A percentile compares a stretch with the other conserved stretches of the same genome.
Conservation (phyloP, 176 grass and related monocot genomes). For the Rhynchospora breviuscula region DNA sequence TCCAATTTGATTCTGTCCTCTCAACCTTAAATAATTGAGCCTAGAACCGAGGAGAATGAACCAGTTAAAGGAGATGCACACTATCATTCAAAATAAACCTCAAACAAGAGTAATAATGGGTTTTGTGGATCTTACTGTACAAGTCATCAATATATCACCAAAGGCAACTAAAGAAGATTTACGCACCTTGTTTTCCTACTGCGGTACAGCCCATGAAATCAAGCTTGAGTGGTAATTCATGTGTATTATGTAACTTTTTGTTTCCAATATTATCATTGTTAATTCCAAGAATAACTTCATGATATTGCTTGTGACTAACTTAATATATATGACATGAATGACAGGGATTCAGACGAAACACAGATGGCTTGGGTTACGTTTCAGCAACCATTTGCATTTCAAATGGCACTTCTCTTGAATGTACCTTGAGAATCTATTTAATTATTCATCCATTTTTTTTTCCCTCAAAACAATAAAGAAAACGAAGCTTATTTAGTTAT, state of each 20-base stretch:
- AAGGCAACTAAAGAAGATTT: constrained; percentile 32
- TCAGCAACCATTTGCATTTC: constrained; percentile 33
- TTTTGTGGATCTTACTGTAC: constrained; percentile 23
- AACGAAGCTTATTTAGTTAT: not conserved
- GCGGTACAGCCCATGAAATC: constrained; percentile 28
- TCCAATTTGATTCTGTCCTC: constrained; percentile 15
- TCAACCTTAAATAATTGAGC: constrained; percentile 10
- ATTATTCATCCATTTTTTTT: not conserved
- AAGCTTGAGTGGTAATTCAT: constrained; percentile 25
- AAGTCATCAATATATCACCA: constrained; percentile 30
- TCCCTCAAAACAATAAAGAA: not conserved
- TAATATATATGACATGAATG: not conserved
- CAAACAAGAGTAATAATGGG: constrained; percentile 12
- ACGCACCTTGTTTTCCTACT: constrained; percentile 29
- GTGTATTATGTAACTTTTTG: not conserved
- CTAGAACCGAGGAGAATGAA: not conserved
- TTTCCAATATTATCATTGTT: not conserved
- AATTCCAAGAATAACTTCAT: not conserved
- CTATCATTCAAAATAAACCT: not conserved
- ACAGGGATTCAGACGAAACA: constrained; percentile 12
- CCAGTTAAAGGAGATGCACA: not conserved
- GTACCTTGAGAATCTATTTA: not conserved
- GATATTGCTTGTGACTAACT: not conserved
- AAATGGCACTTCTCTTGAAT: constrained; percentile 31
- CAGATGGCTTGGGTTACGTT: constrained; percentile 26